Conservation (phyloP, 1,139 yeast species). For the Magnusiomyces magnusii region DNA sequence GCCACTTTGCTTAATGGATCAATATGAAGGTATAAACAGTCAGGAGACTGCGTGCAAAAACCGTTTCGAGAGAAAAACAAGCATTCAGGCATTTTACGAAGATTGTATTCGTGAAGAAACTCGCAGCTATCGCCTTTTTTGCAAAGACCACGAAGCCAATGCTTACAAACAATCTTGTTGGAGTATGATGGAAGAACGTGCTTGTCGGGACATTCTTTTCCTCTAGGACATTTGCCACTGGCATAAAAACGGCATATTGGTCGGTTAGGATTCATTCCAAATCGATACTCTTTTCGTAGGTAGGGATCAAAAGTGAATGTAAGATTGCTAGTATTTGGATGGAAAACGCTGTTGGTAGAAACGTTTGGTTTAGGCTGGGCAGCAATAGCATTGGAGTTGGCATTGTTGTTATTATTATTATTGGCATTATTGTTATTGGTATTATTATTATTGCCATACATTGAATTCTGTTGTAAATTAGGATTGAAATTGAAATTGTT, state of each 20-base stretch:
- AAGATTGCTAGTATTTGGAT: conserved; percentile 36
- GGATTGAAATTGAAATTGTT: neutral
- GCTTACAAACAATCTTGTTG: conserved; percentile 91
- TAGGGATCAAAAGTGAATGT: conserved; percentile 79
- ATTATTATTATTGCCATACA: neutral
- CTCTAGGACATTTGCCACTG: conserved; percentile 77
- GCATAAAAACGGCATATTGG: conserved; percentile 79
- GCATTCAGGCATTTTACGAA: conserved; percentile 97
- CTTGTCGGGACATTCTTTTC: conserved; percentile 76
- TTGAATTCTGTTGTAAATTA: neutral
- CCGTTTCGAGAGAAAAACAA: conserved; percentile 75
- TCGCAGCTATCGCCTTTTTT: conserved; percentile 97
- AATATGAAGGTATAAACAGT: conserved; percentile 85
- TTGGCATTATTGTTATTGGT: neutral
- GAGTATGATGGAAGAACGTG: conserved; percentile 77
- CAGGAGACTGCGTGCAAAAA: conserved; percentile 89
- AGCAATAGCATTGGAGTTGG: neutral
- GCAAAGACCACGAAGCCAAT: conserved; percentile 96
- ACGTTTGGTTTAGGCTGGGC: neutral
- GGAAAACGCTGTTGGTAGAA: conserved; percentile 1
- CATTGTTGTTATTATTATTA: too few species aligned
- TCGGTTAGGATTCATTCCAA: conserved; percentile 82
- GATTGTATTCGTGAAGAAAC: conserved; percentile 88
- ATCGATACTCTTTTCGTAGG: conserved; percentile 67
- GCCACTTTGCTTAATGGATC: conserved; percentile 87